Conservation (phyloP, 352 stramenopile genomes). For the Globisporangium paroecandrum region DNA sequence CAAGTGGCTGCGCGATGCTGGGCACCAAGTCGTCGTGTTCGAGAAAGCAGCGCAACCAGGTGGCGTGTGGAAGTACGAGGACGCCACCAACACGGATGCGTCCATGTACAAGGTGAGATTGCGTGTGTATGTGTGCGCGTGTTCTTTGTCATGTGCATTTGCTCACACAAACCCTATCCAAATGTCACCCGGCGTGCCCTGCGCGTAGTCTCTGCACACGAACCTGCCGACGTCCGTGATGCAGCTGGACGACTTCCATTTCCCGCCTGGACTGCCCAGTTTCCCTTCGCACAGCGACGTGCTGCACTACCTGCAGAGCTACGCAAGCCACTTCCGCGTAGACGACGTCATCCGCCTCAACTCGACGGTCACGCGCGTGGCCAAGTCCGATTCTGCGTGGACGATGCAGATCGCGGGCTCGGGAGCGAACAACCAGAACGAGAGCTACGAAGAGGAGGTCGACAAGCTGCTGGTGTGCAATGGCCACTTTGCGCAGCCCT, state of each 20-base stretch:
- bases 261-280: slow-evolving; percentile 43
- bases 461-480: slow-evolving; percentile 81
- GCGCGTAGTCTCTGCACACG: slow-evolving; percentile 61
- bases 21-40: slow-evolving; percentile 69
- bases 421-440: slow-evolving; percentile 10
- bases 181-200: not conserved
- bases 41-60: slow-evolving; percentile 61
- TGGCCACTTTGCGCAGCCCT: slow-evolving; percentile 68
- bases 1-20: slow-evolving; percentile 59
- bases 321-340: slow-evolving; percentile 53
- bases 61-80: slow-evolving; percentile 80
- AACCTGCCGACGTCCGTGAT: slow-evolving; percentile 80
- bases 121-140: not conserved
- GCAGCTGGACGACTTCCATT: slow-evolving; percentile 69
- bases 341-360: slow-evolving; percentile 45
- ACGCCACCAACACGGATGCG: slow-evolving; percentile 36
- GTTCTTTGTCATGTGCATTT: not conserved
- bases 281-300: slow-evolving; percentile 67
- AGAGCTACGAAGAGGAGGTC: slow-evolving; percentile 59
- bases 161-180: not conserved
- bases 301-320: slow-evolving; percentile 67
- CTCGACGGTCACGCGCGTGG: slow-evolving; percentile 46
- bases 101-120: slow-evolving; percentile 64
- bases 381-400: slow-evolving; percentile 36
- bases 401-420: slow-evolving; percentile 35